These are phyloP conservation scores for Golubevia sp. DNA, from an alignment of 1,284 basidiomycete genomes.

Conservation along the genomic window DNA sequence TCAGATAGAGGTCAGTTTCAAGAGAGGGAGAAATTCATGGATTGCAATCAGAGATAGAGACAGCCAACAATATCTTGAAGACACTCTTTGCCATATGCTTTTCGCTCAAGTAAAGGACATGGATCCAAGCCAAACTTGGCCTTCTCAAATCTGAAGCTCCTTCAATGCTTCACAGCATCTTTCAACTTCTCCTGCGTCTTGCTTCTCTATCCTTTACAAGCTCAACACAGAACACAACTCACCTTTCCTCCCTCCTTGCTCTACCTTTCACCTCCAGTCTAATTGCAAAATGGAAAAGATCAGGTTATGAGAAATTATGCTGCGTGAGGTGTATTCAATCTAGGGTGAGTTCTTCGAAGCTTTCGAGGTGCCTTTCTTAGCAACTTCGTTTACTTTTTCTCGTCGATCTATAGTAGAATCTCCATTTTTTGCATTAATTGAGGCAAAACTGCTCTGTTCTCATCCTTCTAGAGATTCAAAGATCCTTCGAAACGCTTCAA, in stretches of 20 bases:
- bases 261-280: slow-evolving; percentile 67
- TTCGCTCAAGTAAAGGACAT: too few relatives aligned
- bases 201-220: background rate
- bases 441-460: background rate
- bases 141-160: too few relatives aligned
- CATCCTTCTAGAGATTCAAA: too few relatives aligned
- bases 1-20: too few relatives aligned
- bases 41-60: too few relatives aligned
- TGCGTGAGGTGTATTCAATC: slow-evolving; percentile 97
- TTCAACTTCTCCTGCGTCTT: background rate
- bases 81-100: too few relatives aligned
- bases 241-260: background rate
- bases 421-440: too few relatives aligned
- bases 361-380: too few relatives aligned
- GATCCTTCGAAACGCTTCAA: too few relatives aligned
- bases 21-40: too few relatives aligned
- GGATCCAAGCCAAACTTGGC: too few relatives aligned
- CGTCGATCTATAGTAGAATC: background rate
- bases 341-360: slow-evolving; percentile 66
- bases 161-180: background rate
- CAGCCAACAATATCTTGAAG: too few relatives aligned
- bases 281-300: slow-evolving; percentile 99
- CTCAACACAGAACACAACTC: background rate
- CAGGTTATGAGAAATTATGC: slow-evolving; percentile 97
- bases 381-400: background rate